Conservation (phyloP, 306 rosid species). For the Quercus aquifolioides region DNA sequence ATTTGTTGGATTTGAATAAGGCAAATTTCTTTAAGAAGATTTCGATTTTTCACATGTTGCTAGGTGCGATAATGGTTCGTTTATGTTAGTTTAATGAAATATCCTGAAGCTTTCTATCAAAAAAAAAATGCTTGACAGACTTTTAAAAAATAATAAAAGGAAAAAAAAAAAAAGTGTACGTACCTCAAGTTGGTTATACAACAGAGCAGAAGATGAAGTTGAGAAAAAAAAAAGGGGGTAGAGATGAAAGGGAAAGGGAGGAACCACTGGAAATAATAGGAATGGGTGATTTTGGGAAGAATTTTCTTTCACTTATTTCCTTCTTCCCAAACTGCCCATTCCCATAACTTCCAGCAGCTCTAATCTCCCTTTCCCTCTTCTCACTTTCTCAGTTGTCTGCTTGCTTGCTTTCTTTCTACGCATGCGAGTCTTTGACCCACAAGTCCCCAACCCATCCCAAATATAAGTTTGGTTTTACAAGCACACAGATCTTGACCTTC, state of each 20-base stretch:
- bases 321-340: constrained; percentile 50
- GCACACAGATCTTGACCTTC: neutral
- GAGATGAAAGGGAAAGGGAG: constrained; percentile 46
- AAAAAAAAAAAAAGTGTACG: neutral
- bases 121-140: neutral
- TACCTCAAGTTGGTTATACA: neutral
- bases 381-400: neutral
- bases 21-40: no score
- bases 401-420: neutral
- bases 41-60: no score
- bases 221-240: neutral
- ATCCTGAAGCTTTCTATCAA: no score
- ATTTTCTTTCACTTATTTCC: neutral
- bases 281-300: constrained; percentile 58
- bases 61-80: no score
- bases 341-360: constrained; percentile 41
- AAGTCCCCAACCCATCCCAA: neutral
- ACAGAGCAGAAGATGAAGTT: neutral
- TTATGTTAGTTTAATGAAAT: no score
- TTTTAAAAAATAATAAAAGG: neutral
- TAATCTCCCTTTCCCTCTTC: constrained; percentile 48
- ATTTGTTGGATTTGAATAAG: no score
- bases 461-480: neutral
- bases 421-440: no score
- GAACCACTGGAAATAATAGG: constrained; percentile 43